Percentiles rank a stretch among this genome's conserved stretches.
Evolutionary conservation across 345 rosid genomes (phyloP).

Genomic region (Brassica cretica): DNA sequence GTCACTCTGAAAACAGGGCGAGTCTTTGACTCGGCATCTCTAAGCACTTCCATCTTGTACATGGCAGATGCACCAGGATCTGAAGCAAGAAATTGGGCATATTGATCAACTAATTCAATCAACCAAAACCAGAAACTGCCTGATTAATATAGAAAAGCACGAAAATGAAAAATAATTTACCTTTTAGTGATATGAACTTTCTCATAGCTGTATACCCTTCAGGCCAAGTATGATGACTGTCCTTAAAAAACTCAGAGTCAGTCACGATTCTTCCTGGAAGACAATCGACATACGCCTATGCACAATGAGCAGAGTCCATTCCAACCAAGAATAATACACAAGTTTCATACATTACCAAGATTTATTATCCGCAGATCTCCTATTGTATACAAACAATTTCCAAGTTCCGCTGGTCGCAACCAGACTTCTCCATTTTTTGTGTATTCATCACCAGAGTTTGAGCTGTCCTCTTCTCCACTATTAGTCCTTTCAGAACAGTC

Average conservation of each 20-base stretch:
- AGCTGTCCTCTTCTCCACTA: conserved; percentile 64
- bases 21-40: conserved; percentile 76
- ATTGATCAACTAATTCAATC: conserved; percentile 25
- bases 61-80: conserved; percentile 67
- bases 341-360: conserved; percentile 63
- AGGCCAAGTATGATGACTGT: conserved; percentile 80
- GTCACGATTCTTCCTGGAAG: conserved; percentile 82
- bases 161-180: conserved; percentile 36
- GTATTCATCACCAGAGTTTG: conserved; percentile 62
- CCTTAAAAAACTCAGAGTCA: conserved; percentile 79
- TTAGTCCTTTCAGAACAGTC: conserved; percentile 52
- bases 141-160: conserved; percentile 2
- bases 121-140: conserved; percentile 20
- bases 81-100: conserved; percentile 34
- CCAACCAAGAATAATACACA: conserved; percentile 16
- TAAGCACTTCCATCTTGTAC: conserved; percentile 95
- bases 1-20: conserved; percentile 89
- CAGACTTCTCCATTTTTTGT: conserved; percentile 52
- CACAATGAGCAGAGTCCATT: conserved; percentile 25
- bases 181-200: conserved; percentile 73
- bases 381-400: conserved; percentile 60
- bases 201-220: conserved; percentile 92
- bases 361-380: conserved; percentile 80
- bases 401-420: conserved; percentile 49
- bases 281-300: conserved; percentile 14